These are phyloP conservation scores for Rhodamnia rubescens DNA, from an alignment of 345 rosid genomes.

Conservation along the genomic window DNA sequence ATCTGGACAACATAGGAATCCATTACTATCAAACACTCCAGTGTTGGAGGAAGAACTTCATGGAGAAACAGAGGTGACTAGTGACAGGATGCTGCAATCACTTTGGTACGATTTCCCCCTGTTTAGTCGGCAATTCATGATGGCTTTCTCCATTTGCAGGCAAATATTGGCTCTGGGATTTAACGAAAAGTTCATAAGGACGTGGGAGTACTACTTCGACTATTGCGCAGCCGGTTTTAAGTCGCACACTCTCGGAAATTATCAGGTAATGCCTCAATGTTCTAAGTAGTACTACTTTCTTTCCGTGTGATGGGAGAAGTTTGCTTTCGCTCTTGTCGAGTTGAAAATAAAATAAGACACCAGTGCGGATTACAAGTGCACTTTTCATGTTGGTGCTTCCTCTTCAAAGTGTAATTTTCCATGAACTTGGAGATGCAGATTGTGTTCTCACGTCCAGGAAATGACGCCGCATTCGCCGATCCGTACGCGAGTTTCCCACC, in stretches of 20 bases:
- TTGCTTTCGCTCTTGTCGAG: background rate
- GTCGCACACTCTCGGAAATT: constrained; percentile 59
- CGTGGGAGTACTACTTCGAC: constrained; percentile 94
- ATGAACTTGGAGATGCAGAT: constrained; percentile 16
- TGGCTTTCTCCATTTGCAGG: constrained; percentile 19
- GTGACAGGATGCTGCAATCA: background rate
- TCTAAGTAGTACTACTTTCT: background rate
- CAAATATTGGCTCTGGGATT: constrained; percentile 62
- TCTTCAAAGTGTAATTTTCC: background rate
- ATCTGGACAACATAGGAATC: constrained; percentile 73
- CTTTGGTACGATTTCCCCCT: background rate
- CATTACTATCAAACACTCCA: constrained; percentile 77
- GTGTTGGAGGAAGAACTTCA: constrained; percentile 70
- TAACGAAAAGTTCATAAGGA: constrained; percentile 60
- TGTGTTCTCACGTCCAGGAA: constrained; percentile 77
- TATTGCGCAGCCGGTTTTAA: constrained; percentile 84
- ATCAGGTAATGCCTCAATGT: constrained; percentile 29
- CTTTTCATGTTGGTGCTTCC: background rate
- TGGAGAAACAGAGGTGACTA: constrained; percentile 56
- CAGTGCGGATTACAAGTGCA: background rate
- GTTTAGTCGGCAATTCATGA: background rate
- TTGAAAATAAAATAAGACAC: no score
- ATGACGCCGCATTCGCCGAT: constrained; percentile 33
- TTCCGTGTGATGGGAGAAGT: background rate
- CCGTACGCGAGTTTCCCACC: constrained; percentile 40